A percentile compares a stretch with the other conserved stretches of the same genome.
Evolutionary conservation across 768 basidiomycete genomes (phyloP).

Genomic region (Chalciporus chontae): DNA sequence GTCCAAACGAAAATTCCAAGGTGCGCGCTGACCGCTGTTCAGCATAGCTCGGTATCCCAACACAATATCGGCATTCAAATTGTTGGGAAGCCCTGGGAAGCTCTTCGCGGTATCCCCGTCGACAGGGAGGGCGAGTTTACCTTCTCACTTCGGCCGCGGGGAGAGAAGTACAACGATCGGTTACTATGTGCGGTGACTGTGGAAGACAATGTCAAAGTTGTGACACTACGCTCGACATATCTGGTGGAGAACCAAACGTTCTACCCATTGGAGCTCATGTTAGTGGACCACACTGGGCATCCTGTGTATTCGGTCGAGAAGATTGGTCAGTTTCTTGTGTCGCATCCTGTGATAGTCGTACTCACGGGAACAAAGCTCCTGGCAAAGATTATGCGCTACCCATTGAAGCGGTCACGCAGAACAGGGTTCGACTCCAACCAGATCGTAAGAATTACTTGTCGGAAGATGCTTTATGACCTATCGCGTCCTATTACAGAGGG

Average conservation of each 20-base stretch:
- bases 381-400: slow-evolving; percentile 88
- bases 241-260: slow-evolving; percentile 87
- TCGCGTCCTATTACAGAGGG: slow-evolving; percentile 56
- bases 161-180: slow-evolving; percentile 70
- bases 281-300: slow-evolving; percentile 83
- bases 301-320: slow-evolving; percentile 79
- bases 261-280: slow-evolving; percentile 87
- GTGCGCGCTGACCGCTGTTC: slow-evolving; percentile 2
- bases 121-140: slow-evolving; percentile 91
- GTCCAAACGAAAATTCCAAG: slow-evolving; percentile 9
- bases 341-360: slow-evolving; percentile 19
- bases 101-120: slow-evolving; percentile 82
- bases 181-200: slow-evolving; percentile 88
- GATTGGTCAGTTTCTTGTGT: slow-evolving; percentile 50
- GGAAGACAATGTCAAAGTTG: slow-evolving; percentile 88
- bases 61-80: slow-evolving; percentile 87
- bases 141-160: slow-evolving; percentile 79
- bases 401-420: slow-evolving; percentile 81
- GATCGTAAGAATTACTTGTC: slow-evolving; percentile 63
- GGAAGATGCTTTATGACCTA: slow-evolving; percentile 1
- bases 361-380: slow-evolving; percentile 74
- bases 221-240: slow-evolving; percentile 91
- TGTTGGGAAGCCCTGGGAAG: slow-evolving; percentile 85
- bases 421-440: slow-evolving; percentile 83
- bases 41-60: slow-evolving; percentile 54